A percentile compares a stretch with the other conserved stretches of the same genome.
These are phyloP conservation scores for Xylogone sp. DNA, from an alignment of 2,329 filamentous ascomycete genomes.

Conservation along the genomic window DNA sequence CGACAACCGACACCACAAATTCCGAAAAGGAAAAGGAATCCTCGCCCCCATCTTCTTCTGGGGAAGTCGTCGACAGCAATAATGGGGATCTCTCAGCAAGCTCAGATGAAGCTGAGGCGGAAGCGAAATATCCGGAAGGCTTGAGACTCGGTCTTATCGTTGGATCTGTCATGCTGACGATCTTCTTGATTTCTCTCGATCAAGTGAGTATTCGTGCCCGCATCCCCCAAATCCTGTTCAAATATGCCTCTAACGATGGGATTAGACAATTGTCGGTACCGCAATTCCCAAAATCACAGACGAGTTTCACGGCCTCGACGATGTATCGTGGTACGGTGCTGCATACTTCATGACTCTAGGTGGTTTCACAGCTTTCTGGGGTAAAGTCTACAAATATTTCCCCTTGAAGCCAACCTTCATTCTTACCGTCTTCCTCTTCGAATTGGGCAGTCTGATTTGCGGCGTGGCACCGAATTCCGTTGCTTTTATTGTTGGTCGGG, in stretches of 20 bases:
- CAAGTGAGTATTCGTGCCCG: neutral
- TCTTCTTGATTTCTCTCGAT: neutral
- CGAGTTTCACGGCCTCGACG: constrained; percentile 44
- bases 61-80: no score
- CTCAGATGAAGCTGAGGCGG: neutral
- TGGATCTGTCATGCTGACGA: neutral
- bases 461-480: constrained; percentile 27
- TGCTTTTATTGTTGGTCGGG: constrained; percentile 28
- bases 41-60: no score
- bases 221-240: neutral
- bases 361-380: neutral
- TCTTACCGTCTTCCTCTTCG: constrained; percentile 24
- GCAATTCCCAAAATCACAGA: constrained; percentile 36
- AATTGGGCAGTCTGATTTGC: constrained; percentile 28
- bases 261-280: constrained; percentile 41
- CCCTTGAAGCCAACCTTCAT: constrained; percentile 22
- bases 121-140: neutral
- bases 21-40: no score
- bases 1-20: no score
- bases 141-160: neutral
- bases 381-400: constrained; percentile 15
- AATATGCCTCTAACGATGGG: neutral
- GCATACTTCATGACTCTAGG: constrained; percentile 1
- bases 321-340: constrained; percentile 22
- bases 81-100: no score